These are phyloP conservation scores for Blastomyces percursus DNA, from an alignment of 2,329 filamentous ascomycete species.

Conservation along the genomic window DNA sequence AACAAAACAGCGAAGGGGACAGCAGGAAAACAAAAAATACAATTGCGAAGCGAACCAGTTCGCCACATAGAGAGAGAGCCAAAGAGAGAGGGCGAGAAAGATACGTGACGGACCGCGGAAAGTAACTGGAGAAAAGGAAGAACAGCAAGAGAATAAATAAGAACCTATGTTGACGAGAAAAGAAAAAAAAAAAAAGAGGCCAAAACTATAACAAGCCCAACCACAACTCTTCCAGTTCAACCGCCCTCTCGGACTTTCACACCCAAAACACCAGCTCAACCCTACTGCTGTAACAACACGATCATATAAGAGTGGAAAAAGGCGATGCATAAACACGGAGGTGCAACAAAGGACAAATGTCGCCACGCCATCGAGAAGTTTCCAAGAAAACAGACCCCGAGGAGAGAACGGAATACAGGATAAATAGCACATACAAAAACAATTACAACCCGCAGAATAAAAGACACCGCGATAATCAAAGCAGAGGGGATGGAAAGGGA, in stretches of 20 bases:
- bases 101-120: conserved; percentile 20
- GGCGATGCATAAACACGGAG: conserved; percentile 2
- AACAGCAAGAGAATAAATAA: conserved; percentile 17
- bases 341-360: conserved; percentile 14
- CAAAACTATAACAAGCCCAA: conserved; percentile 11
- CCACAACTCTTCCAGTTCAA: conserved; percentile 4
- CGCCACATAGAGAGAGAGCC: conserved; percentile 9
- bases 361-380: conserved; percentile 23
- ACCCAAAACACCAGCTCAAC: conserved; percentile 9
- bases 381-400: conserved; percentile 18
- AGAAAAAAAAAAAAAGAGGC: conserved; percentile 9
- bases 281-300: conserved; percentile 4
- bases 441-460: conserved; percentile 7
- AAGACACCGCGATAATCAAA: conserved; percentile 2
- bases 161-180: conserved; percentile 15
- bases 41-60: conserved; percentile 10
- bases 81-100: conserved; percentile 12
- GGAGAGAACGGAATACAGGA: conserved; percentile 7
- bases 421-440: conserved; percentile 15
- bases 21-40: conserved; percentile 15
- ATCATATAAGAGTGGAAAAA: conserved; percentile 1
- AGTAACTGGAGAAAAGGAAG: conserved; percentile 23
- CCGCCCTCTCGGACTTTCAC: conserved; percentile 1
- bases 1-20: conserved; percentile 7
- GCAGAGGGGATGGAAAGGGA: conserved; percentile 21